Base-by-base conservation (phyloP, 306 rosid species). In the Cucumis hystrix region DNA sequence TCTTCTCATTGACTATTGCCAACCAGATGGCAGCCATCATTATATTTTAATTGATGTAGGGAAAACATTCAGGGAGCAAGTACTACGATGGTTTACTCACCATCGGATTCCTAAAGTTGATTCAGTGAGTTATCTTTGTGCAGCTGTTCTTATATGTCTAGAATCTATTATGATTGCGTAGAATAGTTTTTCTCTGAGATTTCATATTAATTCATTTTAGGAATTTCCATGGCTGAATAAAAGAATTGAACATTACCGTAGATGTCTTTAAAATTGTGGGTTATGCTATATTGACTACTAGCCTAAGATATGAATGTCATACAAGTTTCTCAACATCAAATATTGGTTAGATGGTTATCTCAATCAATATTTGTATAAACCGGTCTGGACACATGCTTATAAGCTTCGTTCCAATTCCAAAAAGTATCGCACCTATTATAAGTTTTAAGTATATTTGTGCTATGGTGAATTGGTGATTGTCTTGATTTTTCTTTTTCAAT, bases 1-100 rank as follows among this genome's bases (percentile, higher is more conserved):
- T 18, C 90, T 92, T 52, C 80, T 92, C 63, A 92, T 95, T 81
- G 99, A 95, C 79, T 89, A 88, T 80, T 85, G 92, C 84, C 85
- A 40, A 81, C 77, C 77, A 43, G 83, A 85, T 78, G 96, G 86
- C 12, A 74, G 83, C 39, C 99, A 79, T 77, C 84, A 71, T 40
- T 92, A 90, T 72, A 77, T 92, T 47, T 78, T 95, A 85, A 92
- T 95, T 83, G 99, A 95, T 66, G 97, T 86, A 55, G 99, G 99
- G 45, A 95, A 95, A 88, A 89, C 99, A 0, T 92, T 95, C 81
- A 85, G 99, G 84, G 97, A 95, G 87, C 86, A 89, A 75, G 99
- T 95, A 21, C 96, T 95, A 33, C 79, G 99, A 76, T 95, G 99
- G 99, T 92, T 95, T 83, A 86, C 96, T 77, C 66, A 69, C 67